Conservation (phyloP, 371 early-diverging fungal species). For the Parasitella parasitica region DNA sequence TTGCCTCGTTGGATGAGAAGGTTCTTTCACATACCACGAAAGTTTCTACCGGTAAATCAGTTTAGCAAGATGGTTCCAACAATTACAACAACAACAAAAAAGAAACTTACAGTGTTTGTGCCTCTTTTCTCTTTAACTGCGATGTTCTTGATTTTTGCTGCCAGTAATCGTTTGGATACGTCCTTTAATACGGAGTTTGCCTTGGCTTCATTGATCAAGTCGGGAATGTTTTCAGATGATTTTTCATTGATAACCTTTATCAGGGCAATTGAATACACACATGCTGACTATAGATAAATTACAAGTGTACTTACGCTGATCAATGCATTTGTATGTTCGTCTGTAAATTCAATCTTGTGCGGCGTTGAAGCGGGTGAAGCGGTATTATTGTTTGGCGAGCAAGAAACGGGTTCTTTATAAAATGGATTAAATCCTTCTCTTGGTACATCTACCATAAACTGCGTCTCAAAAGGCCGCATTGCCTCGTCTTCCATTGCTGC, state of each 20-base stretch:
- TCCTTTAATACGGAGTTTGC: slow-evolving; percentile 22
- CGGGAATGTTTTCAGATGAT: slow-evolving; percentile 31
- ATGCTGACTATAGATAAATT: background rate
- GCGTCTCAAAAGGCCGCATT: slow-evolving; percentile 24
- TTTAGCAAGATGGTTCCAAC: too few relatives aligned
- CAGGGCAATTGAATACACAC: background rate
- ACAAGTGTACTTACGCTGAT: slow-evolving; percentile 21
- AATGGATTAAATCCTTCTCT: slow-evolving; percentile 35
- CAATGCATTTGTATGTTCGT: slow-evolving; percentile 33
- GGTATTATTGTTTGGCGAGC: background rate
- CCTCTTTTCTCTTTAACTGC: slow-evolving; percentile 54
- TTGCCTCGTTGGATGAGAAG: background rate
- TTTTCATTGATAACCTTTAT: slow-evolving; percentile 39
- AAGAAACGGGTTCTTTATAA: slow-evolving; percentile 10
- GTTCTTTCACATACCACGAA: slow-evolving; percentile 19
- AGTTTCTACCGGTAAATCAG: slow-evolving; percentile 9
- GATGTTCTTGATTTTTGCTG: slow-evolving; percentile 46
- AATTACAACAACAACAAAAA: too few relatives aligned
- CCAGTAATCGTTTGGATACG: slow-evolving; percentile 43
- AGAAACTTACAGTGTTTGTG: slow-evolving; percentile 40
- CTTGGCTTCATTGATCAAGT: slow-evolving; percentile 24
- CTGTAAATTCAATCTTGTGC: slow-evolving; percentile 21
- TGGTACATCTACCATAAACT: slow-evolving; percentile 19
- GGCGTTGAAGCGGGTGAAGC: background rate
- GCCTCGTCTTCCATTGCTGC: slow-evolving; percentile 17